Evolutionary conservation across 2,329 filamentous ascomycete species (phyloP).

Genomic region (Endothia cerciana): DNA sequence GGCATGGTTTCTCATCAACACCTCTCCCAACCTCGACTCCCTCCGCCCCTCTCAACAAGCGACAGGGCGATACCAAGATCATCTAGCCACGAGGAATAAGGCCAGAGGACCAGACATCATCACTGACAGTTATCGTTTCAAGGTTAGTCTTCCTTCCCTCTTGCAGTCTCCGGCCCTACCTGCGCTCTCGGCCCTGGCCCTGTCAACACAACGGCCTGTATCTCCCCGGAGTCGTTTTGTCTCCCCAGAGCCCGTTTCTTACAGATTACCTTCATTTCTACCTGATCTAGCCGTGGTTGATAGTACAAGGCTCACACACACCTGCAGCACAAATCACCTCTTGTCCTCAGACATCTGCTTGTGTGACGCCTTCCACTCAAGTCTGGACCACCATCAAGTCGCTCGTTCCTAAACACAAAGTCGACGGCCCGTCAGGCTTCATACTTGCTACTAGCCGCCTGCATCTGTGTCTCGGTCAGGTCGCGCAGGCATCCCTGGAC

Average conservation of each 20-base stretch:
- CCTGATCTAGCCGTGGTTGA: neutral
- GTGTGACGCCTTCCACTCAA: neutral
- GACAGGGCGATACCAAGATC: neutral
- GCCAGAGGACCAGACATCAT: neutral
- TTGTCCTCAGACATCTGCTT: neutral
- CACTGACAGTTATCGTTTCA: neutral
- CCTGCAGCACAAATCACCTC: neutral
- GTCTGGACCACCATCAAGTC: neutral
- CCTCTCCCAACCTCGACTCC: neutral
- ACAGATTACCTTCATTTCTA: neutral
- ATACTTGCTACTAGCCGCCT: neutral
- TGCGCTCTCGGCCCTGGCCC: neutral
- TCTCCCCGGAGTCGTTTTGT: neutral
- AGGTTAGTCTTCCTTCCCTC: neutral
- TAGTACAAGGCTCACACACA: neutral
- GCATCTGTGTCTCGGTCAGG: conserved; percentile 9
- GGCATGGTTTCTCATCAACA: neutral
- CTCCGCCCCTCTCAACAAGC: neutral
- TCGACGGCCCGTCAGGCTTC: neutral
- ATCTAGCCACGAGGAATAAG: neutral
- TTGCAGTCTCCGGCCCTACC: neutral
- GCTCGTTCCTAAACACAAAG: neutral
- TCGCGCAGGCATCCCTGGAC: neutral
- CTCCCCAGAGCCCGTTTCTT: neutral
- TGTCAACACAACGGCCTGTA: neutral